Percentiles rank a stretch among this genome's conserved stretches.
Conservation (phyloP, 306 rosid species). For the Styphnolobium japonicum region DNA sequence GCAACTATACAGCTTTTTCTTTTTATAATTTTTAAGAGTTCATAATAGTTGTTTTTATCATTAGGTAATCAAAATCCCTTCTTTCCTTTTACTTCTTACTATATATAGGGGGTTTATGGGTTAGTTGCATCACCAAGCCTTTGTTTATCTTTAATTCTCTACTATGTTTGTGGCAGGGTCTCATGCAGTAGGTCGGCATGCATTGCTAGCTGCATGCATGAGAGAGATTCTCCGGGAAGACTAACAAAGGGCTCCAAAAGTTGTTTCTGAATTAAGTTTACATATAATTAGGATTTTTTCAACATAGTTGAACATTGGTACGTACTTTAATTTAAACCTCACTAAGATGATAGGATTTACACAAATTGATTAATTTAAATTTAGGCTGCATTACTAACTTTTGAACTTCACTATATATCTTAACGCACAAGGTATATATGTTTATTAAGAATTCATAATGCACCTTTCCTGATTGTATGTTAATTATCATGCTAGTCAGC, state of each 20-base stretch:
- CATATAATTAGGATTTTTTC: neutral
- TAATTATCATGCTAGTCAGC: neutral
- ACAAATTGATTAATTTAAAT: neutral
- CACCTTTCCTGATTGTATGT: neutral
- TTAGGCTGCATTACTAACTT: neutral
- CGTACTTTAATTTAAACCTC: neutral
- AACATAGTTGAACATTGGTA: neutral
- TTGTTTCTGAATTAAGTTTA: neutral
- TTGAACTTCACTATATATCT: neutral
- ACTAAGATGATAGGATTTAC: neutral
- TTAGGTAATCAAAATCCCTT: neutral
- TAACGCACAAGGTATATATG: constrained; percentile 2
- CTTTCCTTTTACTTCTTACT: neutral
- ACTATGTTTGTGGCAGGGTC: constrained; percentile 4
- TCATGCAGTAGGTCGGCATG: constrained; percentile 36
- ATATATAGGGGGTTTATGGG: neutral
- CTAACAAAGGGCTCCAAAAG: neutral
- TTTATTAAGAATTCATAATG: neutral
- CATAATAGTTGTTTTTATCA: neutral
- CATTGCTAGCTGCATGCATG: constrained; percentile 32
- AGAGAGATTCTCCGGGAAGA: neutral
- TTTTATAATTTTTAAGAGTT: neutral
- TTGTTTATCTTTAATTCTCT: constrained; percentile 12
- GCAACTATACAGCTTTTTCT: neutral
- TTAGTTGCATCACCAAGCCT: neutral